Evolutionary conservation across 2,329 filamentous ascomycete genomes (phyloP), one percentile per base, ranked within the genome.

Genomic region (Colletotrichum lindemuthianum): DNA sequence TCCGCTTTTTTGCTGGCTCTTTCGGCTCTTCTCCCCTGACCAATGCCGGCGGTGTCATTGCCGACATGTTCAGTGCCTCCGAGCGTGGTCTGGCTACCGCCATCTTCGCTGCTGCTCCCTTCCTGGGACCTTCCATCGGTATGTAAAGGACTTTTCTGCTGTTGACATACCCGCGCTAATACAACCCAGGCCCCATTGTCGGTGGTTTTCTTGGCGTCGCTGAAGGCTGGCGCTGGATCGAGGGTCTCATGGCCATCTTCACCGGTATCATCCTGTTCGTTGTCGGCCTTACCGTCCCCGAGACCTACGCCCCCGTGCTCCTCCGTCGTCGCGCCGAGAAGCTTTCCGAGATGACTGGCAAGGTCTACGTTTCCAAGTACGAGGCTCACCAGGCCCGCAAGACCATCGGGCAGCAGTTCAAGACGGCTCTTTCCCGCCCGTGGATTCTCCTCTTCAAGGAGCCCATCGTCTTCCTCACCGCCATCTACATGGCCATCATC

Each of bases 361-460:
- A 70, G 40, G 40, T 40, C 0, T 73, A 75, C 58, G 58, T 74
- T 11, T 73, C 69, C 0, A 61, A 44, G 3, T 81, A 86, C 85
- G 57, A 82, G 81, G 67, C 72, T 83, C 61, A 84, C 87, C 67
- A 80, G 83, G 39, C 60, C 8, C 66, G 58, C 39, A 69, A 59
- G 13, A 66, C 68, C 0, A 37, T 69, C 4, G 15, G 84, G 8
- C 86, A 84, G 37, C 84, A 86, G 77, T 68, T 88, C 6, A 68
- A 63, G 56, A 48, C 16, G 8, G 70, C 70, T 0, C 75, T 56
- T 79, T 83, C 13, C 53, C 82, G 90, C 3, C 90, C 90, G 1
- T 90, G 89, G 88, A 79, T 89, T 49, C 82, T 92, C 56, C 82
- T 92, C 8, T 89, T 92, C 79, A 78, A 79, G 60, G 90, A 92